Conservation (phyloP, 2,329 filamentous ascomycete genomes). For the Diaporthe sp. region DNA sequence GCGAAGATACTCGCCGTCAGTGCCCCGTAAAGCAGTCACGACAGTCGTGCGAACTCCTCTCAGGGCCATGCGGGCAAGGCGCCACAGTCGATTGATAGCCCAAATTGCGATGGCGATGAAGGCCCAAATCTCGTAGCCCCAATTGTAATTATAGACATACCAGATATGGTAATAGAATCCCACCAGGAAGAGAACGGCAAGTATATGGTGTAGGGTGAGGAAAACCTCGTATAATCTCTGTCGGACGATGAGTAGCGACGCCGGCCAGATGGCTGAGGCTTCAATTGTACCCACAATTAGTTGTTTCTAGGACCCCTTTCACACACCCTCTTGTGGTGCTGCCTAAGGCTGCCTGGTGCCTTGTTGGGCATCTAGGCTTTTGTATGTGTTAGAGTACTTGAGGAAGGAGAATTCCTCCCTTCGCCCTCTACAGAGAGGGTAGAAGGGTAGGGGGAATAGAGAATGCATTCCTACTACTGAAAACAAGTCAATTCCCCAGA, state of each 20-base stretch:
- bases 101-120: background rate
- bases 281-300: background rate
- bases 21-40: background rate
- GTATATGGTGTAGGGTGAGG: background rate
- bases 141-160: background rate
- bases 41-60: background rate
- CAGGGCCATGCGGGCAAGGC: background rate
- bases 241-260: background rate
- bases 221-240: background rate
- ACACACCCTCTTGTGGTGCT: too few relatives aligned
- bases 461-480: too few relatives aligned
- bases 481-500: background rate
- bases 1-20: background rate
- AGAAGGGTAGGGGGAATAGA: too few relatives aligned
- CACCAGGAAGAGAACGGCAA: background rate
- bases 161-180: background rate
- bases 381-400: too few relatives aligned
- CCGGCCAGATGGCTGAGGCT: background rate
- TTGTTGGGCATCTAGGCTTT: too few relatives aligned
- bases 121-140: background rate
- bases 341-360: too few relatives aligned
- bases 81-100: background rate
- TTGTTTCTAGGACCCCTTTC: background rate
- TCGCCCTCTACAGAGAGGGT: too few relatives aligned
- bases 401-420: too few relatives aligned